phyloP scores from a whole-genome alignment of 2,329 filamentous ascomycete species.

The Pseudocercospora ulei region DNA sequence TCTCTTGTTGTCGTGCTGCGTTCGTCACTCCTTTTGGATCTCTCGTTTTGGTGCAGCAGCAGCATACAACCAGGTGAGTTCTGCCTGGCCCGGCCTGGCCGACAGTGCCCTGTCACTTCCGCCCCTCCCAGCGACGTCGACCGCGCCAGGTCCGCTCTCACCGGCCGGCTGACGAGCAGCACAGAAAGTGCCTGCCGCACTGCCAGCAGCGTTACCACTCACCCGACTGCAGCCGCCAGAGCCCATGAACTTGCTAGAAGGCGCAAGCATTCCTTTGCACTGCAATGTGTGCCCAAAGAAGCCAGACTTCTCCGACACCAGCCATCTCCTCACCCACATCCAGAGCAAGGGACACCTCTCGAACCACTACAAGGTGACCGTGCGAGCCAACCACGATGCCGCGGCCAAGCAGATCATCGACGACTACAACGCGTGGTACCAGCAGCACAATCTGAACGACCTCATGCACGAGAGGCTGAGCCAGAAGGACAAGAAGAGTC shows the following conservation, averaged over 20 bases:
- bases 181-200: slow-evolving; percentile 12
- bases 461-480: slow-evolving; percentile 69
- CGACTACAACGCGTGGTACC: slow-evolving; percentile 70
- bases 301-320: slow-evolving; percentile 77
- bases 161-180: neutral
- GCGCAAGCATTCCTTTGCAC: slow-evolving; percentile 53
- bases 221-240: slow-evolving; percentile 10
- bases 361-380: slow-evolving; percentile 69
- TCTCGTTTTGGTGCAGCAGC: slow-evolving; percentile 5
- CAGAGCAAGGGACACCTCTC: slow-evolving; percentile 86
- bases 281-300: slow-evolving; percentile 76
- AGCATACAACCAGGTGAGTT: slow-evolving; percentile 5
- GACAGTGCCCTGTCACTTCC: slow-evolving; percentile 1
- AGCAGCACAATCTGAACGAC: slow-evolving; percentile 56
- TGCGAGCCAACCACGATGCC: slow-evolving; percentile 53
- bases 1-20: slow-evolving; percentile 6
- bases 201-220: slow-evolving; percentile 11
- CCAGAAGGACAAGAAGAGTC: slow-evolving; percentile 56
- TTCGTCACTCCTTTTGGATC: slow-evolving; percentile 10
- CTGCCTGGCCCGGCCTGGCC: slow-evolving; percentile 1
- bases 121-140: neutral
- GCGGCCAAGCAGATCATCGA: slow-evolving; percentile 54
- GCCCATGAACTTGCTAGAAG: slow-evolving; percentile 29
- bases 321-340: slow-evolving; percentile 84
- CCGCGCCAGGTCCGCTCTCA: slow-evolving; percentile 4